phyloP scores from a whole-genome alignment of 306 rosid species.

The Pueraria montana region DNA sequence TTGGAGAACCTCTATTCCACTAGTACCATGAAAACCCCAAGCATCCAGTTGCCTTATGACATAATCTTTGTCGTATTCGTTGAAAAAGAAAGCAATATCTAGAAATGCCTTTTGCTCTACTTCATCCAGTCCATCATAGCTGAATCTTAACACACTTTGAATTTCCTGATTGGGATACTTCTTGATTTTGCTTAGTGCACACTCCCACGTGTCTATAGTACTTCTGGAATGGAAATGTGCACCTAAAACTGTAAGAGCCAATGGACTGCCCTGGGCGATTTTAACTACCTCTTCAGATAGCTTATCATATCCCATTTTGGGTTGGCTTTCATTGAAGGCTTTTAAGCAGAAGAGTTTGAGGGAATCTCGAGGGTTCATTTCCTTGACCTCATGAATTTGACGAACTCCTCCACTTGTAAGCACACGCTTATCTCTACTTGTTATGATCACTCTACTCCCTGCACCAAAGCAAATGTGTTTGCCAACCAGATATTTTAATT shows the following conservation, averaged over 20 bases:
- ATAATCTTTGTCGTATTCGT: neutral
- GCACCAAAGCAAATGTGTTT: neutral
- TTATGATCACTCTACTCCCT: constrained; percentile 33
- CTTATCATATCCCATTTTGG: no score
- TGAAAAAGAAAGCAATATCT: constrained; percentile 44
- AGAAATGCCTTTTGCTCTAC: constrained; percentile 18
- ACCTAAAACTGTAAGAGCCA: constrained; percentile 28
- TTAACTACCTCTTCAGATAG: no score
- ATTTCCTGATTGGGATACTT: no score
- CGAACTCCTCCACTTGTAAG: neutral
- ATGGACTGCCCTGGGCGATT: no score
- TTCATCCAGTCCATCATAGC: constrained; percentile 11
- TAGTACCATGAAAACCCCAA: neutral
- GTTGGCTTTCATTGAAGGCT: neutral
- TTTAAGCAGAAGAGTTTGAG: neutral
- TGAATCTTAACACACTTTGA: constrained; percentile 13
- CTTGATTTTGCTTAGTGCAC: neutral
- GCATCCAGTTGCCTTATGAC: constrained; percentile 17
- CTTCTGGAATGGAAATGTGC: neutral
- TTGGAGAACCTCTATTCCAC: constrained; percentile 11
- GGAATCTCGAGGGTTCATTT: neutral
- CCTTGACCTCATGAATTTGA: neutral
- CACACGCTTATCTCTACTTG: constrained; percentile 8
- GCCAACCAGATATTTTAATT: neutral
- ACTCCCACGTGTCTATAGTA: constrained; percentile 24